These are phyloP conservation scores for Clavulina sp. DNA, from an alignment of 768 basidiomycete species.

Conservation along the genomic window DNA sequence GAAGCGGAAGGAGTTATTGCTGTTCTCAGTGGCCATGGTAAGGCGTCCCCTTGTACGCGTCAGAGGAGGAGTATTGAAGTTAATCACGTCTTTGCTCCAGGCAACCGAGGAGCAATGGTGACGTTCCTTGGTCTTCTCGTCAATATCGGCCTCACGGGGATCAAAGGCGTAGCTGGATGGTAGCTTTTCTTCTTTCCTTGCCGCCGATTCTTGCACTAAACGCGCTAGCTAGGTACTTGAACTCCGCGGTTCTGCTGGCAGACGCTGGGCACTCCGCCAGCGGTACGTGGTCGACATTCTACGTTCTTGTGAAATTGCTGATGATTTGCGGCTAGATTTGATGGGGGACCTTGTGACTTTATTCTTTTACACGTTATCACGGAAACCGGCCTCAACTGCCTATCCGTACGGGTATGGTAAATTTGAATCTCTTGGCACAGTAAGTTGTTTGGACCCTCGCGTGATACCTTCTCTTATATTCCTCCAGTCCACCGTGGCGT, in stretches of 20 bases:
- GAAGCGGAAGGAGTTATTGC: no score
- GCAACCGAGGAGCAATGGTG: conserved; percentile 65
- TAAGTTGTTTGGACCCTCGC: conserved; percentile 22
- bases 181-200: conserved; percentile 25
- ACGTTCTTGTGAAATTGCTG: conserved; percentile 7
- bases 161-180: conserved; percentile 81
- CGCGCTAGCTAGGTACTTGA: conserved; percentile 25
- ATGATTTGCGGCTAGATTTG: conserved; percentile 33
- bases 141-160: conserved; percentile 63
- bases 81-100: conserved; percentile 24
- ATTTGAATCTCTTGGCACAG: conserved; percentile 91
- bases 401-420: conserved; percentile 85
- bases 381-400: conserved; percentile 54
- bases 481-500: conserved; percentile 30
- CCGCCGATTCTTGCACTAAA: not conserved
- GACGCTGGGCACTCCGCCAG: conserved; percentile 87
- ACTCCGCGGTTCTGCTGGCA: conserved; percentile 79
- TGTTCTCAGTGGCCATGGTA: no score
- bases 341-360: conserved; percentile 85
- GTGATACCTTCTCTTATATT: no score
- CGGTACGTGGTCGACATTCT: conserved; percentile 31
- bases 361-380: conserved; percentile 71
- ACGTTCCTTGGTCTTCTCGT: conserved; percentile 70
- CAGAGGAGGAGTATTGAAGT: no score
- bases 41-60: no score